Base-by-base conservation (phyloP, 2,329 filamentous ascomycete genomes). In the Chrysosporium keratinophilum region DNA sequence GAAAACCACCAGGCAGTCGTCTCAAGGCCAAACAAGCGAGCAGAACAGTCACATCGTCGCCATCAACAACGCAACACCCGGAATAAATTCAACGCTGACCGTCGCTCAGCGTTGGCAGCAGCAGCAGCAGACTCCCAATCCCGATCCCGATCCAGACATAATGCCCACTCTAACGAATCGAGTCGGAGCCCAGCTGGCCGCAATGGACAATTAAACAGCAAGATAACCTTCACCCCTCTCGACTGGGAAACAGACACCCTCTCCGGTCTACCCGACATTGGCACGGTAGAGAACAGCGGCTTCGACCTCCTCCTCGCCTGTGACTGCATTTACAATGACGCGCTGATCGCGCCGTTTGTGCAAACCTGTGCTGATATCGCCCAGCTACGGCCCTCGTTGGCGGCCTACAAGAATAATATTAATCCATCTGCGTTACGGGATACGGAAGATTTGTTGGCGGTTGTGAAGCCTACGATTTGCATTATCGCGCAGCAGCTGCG, bases 301-400 rank as follows among this genome's bases (percentile, higher is more conserved):
- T 84, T 93, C 60, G 85, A 94, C 63, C 70, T 82, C 12, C 74
- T 97, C 10, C 67, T 97, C 35, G 88, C 89, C 3, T 95, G 88
- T 65, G 93, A 98, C 69, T 96, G 90, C 69, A 85, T 98, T 61
- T 98, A 94, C 74, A 98, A 97, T 69, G 87, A 95, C 60, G 80
- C 85, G 1, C 78, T 97, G 2, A 80, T 97, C 20, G 74, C 79
- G 42, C 88, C 90, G 0, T 80, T 97, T 47, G 86, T 93, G n/a
- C 79, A 84, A 62, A 86, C 88, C 0, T 95, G 87, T 66, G 80
- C 76, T 5, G 86, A 94, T 58, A 77, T 83, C 20, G 95, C 88
- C 68, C 72, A 72, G 9, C 68, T 91, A 14, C 75, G 83, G 34
- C 64, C 66, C 12, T 54, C 56, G 20, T 40, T 56, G 14, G 33